Evolutionary conservation across 352 stramenopile genomes (phyloP), one percentile per base, ranked within the genome.

Genomic region (Globisporangium carolinianum): DNA sequence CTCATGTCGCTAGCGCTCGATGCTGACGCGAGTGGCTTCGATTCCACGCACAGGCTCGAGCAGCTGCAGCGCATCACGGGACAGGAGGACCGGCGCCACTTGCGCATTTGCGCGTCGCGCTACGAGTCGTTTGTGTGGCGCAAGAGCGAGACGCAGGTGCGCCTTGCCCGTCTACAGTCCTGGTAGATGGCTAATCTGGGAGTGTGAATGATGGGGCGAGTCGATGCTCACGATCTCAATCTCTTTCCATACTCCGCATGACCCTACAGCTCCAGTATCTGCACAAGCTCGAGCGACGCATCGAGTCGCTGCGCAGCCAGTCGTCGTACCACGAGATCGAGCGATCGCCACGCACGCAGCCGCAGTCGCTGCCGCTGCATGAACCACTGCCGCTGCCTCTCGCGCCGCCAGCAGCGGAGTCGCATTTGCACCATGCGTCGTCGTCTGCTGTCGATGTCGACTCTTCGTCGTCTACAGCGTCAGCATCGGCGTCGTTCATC

Each of bases 111-210:
- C 39, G 79, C 79, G 32, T 71, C 76, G 3, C 66, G 77, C 14
- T 89, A 89, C 58, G 79, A 89, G 60, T 83, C 75, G 55, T 79
- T 83, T 37, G 79, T 87, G 32, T 87, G 76, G 79, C 76, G 85
- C 58, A 86, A 78, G 53, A 86, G 76, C 50, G 70, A 67, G 2
- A 86, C 77, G 48, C 72, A 86, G 55, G 71, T 89, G 35, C 36
- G 67, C 57, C 9, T 32, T 24, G 24, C 24, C 1, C 24, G 24
- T 24, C 24, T 24, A 24, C 24, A 24, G 2, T 3, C 24, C 24
- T 24, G 24, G 1, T 2, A 24, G 24, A 24, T 24, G 24, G 24
- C 24, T 24, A 24, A 24, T 24, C 24, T 24, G 24, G 24, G 24
- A 24, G 24, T 24, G 24, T 24, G 24, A 24, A 24, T 24, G 24